Conservation (phyloP, 2,329 filamentous ascomycete species). For the Paecilomyces variotii region DNA sequence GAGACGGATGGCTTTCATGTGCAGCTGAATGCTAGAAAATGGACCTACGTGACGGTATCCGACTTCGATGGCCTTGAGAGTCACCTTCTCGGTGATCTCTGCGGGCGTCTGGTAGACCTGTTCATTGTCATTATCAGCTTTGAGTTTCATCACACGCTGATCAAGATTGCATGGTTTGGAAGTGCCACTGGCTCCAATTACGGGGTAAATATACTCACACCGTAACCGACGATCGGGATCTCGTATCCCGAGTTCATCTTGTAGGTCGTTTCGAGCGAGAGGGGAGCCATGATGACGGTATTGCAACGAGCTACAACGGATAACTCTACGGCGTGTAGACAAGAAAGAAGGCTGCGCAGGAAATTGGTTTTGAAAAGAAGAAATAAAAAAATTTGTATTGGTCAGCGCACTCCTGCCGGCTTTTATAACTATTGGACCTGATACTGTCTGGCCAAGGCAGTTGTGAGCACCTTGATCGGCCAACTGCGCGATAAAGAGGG, state of each 20-base stretch:
- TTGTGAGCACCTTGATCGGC: neutral
- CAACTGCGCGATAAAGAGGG: neutral
- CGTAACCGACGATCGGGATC: slow-evolving; percentile 35
- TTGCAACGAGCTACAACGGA: neutral
- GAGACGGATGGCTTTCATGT: neutral
- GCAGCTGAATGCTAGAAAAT: neutral
- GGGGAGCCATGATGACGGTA: slow-evolving; percentile 15
- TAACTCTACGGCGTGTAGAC: neutral
- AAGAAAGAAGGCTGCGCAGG: neutral
- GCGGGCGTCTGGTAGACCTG: slow-evolving; percentile 43
- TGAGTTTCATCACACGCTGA: neutral
- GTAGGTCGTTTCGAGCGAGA: slow-evolving; percentile 27
- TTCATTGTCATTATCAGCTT: slow-evolving; percentile 6
- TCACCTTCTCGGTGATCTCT: slow-evolving; percentile 49
- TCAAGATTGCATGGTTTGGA: neutral
- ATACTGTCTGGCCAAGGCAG: neutral
- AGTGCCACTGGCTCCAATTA: neutral
- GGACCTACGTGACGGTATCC: slow-evolving; percentile 50
- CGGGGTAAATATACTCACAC: slow-evolving; percentile 21
- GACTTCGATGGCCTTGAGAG: slow-evolving; percentile 46
- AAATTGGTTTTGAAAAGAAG: too few species aligned
- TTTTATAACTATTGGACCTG: neutral
- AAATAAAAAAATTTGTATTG: neutral
- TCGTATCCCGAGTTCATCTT: slow-evolving; percentile 33
- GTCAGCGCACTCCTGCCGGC: neutral